A percentile compares a stretch with the other conserved stretches of the same genome.
Evolutionary conservation across 1,284 basidiomycete species (phyloP).

Genomic region (Ustilago lituana): DNA sequence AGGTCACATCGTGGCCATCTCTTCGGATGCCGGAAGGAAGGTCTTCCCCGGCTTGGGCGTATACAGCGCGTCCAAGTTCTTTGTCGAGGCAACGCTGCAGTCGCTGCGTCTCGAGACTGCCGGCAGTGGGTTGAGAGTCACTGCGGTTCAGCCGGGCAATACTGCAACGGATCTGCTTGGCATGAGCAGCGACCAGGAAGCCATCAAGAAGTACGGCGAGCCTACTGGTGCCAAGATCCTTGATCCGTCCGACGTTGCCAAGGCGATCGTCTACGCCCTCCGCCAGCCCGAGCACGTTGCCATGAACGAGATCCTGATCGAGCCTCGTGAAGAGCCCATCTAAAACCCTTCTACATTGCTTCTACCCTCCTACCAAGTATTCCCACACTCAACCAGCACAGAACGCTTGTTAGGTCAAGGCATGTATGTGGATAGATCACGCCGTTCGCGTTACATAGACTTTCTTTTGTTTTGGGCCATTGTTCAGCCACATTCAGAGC

Average conservation of each 20-base stretch:
- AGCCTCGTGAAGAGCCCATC: constrained; percentile 56
- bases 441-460: too few relatives aligned
- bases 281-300: constrained; percentile 63
- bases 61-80: constrained; percentile 65
- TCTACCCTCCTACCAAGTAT: too few relatives aligned
- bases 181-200: constrained; percentile 64
- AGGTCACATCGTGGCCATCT: constrained; percentile 65
- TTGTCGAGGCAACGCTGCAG: constrained; percentile 65
- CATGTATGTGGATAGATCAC: too few relatives aligned
- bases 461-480: too few relatives aligned
- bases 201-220: constrained; percentile 63
- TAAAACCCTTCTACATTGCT: constrained; percentile 2
- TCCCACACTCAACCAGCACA: too few relatives aligned
- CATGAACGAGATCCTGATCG: constrained; percentile 62
- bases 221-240: constrained; percentile 64
- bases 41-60: constrained; percentile 65
- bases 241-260: constrained; percentile 60
- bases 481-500: too few relatives aligned
- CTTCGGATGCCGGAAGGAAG: constrained; percentile 65
- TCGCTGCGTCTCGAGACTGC: constrained; percentile 63
- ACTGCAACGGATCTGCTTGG: constrained; percentile 61
- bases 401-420: too few relatives aligned
- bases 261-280: constrained; percentile 62
- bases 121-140: constrained; percentile 58
- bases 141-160: constrained; percentile 63